Evolutionary conservation across 1,284 basidiomycete genomes (phyloP), one percentile per base, ranked within the genome.

Genomic region (Microbotryomycetes sp.): DNA sequence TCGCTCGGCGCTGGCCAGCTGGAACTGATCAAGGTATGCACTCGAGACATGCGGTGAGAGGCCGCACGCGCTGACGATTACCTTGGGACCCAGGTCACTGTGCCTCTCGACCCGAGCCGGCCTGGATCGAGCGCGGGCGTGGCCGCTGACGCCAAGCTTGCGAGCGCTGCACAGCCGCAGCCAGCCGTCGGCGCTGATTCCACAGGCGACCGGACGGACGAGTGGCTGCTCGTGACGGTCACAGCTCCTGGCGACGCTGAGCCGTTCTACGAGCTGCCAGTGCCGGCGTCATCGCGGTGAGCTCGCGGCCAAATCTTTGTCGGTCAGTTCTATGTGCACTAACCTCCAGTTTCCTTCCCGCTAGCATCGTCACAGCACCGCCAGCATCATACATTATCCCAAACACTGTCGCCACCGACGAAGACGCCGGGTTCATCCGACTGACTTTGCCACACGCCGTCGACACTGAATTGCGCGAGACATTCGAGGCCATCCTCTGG

Each of bases 351-450:
- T 16, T 56, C 31, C 6, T 30, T n/a, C n/a, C 54, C 2, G 18
- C 18, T 2, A 29, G 27, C 15, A 55, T 61, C 45, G 27, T 59
- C 31, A 50, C 52, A 29, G 4, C 24, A n/a, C 54, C 56, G 3
- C 56, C 56, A 1, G 15, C 60, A 7, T 48, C 54, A 5, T 67
- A 61, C 50, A 18, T 61, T 49, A n/a, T 67, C 16, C 62, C 65
- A 3, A 61, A 64, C 55, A 27, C 13, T 27, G 23, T 54, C 3
- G 28, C 51, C 3, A 59, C 55, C 26, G 28, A 35, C 23, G 52
- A 52, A 35, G 15, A 27, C 15, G 26, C 26, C 11, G 52, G 61
- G 16, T 53, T 27, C 26, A 62, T 66, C 52, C 52, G 56, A 21
- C 31, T 66, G 46, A 52, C 56, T 0, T 52, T 66, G 16, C 31